These are phyloP conservation scores for Vicia sativa DNA, from an alignment of 306 rosid species.

Conservation along the genomic window DNA sequence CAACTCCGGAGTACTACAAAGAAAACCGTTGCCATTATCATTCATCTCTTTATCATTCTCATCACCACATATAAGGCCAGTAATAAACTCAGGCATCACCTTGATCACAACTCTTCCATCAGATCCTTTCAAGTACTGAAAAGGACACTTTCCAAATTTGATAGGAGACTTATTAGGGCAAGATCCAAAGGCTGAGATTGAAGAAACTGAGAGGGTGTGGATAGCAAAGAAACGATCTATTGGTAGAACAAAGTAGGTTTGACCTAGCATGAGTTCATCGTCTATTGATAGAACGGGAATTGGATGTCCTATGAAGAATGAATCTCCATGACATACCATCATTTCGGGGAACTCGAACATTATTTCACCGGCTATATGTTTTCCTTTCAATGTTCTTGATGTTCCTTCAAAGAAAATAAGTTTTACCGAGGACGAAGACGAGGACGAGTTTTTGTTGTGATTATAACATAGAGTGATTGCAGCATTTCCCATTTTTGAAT, in stretches of 20 bases:
- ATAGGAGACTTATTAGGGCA: conserved; percentile 48
- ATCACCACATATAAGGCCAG: conserved; percentile 43
- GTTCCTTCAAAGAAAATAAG: conserved; percentile 64
- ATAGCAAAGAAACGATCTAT: conserved; percentile 61
- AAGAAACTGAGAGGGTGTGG: conserved; percentile 55
- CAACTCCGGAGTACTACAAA: conserved; percentile 94
- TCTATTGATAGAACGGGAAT: conserved; percentile 68
- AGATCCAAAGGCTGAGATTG: conserved; percentile 50
- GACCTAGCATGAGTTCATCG: conserved; percentile 63
- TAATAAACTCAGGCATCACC: conserved; percentile 80
- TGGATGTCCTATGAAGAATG: conserved; percentile 84
- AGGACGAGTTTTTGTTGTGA: conserved; percentile 3
- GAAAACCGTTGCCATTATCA: conserved; percentile 33
- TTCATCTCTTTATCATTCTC: conserved; percentile 18
- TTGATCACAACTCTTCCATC: conserved; percentile 71
- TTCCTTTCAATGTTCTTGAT: conserved; percentile 50
- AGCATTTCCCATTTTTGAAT: conserved; percentile 58
- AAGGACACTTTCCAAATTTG: conserved; percentile 68
- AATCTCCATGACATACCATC: conserved; percentile 79
- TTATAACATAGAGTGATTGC: conserved; percentile 53
- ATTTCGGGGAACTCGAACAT: conserved; percentile 84
- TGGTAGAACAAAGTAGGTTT: conserved; percentile 91
- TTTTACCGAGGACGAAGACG: conserved; percentile 30
- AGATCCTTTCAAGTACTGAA: conserved; percentile 60
- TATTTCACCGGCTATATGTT: conserved; percentile 79